These are phyloP conservation scores for Ilyonectria mors-panacis DNA, from an alignment of 2,329 filamentous ascomycete species.

Conservation along the genomic window DNA sequence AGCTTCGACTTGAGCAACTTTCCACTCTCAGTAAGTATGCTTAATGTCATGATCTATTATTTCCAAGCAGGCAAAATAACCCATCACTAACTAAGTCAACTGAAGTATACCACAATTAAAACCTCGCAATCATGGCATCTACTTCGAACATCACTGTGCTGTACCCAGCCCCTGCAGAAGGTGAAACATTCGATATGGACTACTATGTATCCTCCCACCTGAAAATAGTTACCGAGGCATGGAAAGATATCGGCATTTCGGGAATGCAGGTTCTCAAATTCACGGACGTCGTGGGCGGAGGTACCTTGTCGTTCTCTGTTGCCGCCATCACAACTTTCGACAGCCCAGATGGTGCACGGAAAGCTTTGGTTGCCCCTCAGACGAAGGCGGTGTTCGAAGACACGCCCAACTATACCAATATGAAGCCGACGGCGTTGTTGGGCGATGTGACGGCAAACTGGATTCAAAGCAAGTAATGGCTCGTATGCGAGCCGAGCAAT, in stretches of 20 bases:
- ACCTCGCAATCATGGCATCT: not conserved
- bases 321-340: not conserved
- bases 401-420: not conserved
- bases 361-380: not conserved
- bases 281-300: not conserved
- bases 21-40: too few relatives aligned
- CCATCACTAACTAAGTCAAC: too few relatives aligned
- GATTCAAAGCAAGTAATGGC: not conserved
- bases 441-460: not conserved
- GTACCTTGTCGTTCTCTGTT: not conserved
- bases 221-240: not conserved
- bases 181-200: not conserved
- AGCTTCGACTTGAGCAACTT: too few relatives aligned
- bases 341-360: not conserved
- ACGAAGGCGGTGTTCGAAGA: not conserved
- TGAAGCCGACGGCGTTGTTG: not conserved
- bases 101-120: too few relatives aligned
- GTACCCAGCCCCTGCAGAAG: not conserved
- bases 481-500: too few relatives aligned
- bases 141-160: not conserved
- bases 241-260: not conserved
- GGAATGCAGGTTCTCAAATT: not conserved
- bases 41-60: too few relatives aligned
- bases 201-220: not conserved
- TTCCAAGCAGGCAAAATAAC: too few relatives aligned